Base-by-base conservation (phyloP, 75 land plant genomes). In the Isoetes taiwanensis region DNA sequence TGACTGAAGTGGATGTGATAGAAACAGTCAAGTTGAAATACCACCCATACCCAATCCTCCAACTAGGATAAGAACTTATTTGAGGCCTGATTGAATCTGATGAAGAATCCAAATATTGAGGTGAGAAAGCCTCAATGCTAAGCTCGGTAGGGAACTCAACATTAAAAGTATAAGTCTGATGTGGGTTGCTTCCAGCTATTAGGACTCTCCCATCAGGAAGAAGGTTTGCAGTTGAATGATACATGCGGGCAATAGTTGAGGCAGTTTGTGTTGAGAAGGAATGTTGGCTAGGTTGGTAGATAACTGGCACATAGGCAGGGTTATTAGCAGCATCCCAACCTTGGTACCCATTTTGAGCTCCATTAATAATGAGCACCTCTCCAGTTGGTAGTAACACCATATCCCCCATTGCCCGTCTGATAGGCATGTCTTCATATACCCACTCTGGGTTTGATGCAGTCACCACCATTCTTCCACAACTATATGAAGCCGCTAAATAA, bases 201-300 rank as follows among this genome's bases (percentile, higher is more conserved):
- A 69, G 54, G 23, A 69, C 71, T 28, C 62, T 28, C 2, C 72
- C 71, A 21, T 69, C 62, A 8, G 16, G 29, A 3, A 69, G 54
- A 2, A 69, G 46, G 42, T 56, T 69, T 21, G 71, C 72, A 0
- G 71, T 66, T 2, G 72, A 69, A 27, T 69, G 72, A 43, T 69
- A 69, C 34, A 69, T 41, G 1, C 71, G 59, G 1, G 72, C 41
- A 26, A 69, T 32, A 0, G 1, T 11, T 21, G 10, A 24, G 0
- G 65, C 16, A 0, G 5, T 27, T 12, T 60, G 52, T 2, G 29
- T 0, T 19, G 16, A 35, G 8, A 43, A 61, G 23, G 17, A 25
- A 0, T 6, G 25, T 11, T 12, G 2, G 1, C 16, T 11, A 30
- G 56, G 61, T 0, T 27, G 19, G 25, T 56, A 63, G 12, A 63